Base-by-base conservation (phyloP, 2,329 filamentous ascomycete species). In the Parastagonospora avenae region DNA sequence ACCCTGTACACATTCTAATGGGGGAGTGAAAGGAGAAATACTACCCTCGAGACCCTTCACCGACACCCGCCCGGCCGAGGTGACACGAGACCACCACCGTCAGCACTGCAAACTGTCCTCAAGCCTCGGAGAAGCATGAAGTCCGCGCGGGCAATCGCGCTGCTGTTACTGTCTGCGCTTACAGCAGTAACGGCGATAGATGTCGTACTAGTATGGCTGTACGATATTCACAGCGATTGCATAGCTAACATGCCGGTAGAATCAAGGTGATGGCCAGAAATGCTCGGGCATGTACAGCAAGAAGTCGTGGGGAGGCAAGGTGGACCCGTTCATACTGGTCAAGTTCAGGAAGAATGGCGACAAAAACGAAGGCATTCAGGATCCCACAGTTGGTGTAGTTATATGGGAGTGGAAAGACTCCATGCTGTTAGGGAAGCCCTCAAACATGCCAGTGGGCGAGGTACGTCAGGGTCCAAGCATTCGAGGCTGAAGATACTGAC, bases 351-450 rank as follows among this genome's bases (percentile, higher is more conserved):
- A 79, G 74, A 82, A 76, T 35, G 52, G 48, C 68, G 80, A 76
- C 37, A 62, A 65, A 72, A 74, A 83, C 65, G 77, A 82, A 50
- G 81, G 83, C 29, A 80, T 86, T 48, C 78, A 82, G 39, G 89
- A 96, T 71, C 88, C 90, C 4, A 80, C 91, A 37, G 88, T 92
- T 59, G 95, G 91, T 73, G 76, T 97, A 63, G 81, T 96, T 45
- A 88, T 99, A 57, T 99, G 96, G 73, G 93, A 99, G 76, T 99
- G 92, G 91, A 86, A 83, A 61, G 94, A 99, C 70, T 86, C 89
- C 70, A 77, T 85, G 44, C 80, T 93, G 48, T 86, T 99, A 58
- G 92, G 93, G 37, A 82, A 89, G 51, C 81, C 82, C 31, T 50
- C 65, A 8, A 68, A 72, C 33, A 55, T 59, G 54, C 59, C 64